Conservation (phyloP, 768 basidiomycete species). For the Suillus ampliporus region DNA sequence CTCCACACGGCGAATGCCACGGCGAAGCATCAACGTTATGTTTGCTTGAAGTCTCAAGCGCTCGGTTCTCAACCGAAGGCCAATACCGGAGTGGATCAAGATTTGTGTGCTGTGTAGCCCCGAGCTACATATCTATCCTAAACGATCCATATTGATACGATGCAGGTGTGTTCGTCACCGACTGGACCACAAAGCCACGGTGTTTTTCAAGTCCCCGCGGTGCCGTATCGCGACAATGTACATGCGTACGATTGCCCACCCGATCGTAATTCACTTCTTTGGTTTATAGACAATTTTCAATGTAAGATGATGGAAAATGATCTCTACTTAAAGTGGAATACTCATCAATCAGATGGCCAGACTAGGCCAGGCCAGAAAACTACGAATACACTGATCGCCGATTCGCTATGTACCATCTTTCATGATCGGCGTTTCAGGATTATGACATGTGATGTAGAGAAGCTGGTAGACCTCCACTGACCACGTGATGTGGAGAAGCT, state of each 20-base stretch:
- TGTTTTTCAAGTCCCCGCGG: slow-evolving; percentile 1
- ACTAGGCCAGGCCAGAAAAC: background rate
- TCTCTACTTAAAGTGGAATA: background rate
- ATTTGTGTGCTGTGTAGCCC: background rate
- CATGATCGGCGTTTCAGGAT: background rate
- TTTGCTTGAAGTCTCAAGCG: background rate
- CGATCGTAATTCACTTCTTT: background rate
- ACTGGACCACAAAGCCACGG: background rate
- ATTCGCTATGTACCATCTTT: background rate
- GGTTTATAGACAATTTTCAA: background rate
- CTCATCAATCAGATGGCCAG: background rate
- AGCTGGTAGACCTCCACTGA: too few species aligned
- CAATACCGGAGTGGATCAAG: background rate
- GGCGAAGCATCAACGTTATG: background rate
- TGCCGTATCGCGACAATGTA: background rate
- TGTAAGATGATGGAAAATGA: background rate
- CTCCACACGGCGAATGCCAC: background rate
- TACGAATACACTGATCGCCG: background rate
- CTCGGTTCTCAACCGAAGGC: background rate
- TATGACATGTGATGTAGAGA: background rate
- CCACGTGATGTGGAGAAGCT: background rate
- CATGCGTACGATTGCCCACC: background rate
- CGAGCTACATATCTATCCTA: slow-evolving; percentile 1
- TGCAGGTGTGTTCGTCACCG: background rate
- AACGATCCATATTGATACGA: background rate